Evolutionary conservation across 2,329 filamentous ascomycete species (phyloP), one percentile per base, ranked within the genome.

Genomic region (Scleromitrula shiraiana): DNA sequence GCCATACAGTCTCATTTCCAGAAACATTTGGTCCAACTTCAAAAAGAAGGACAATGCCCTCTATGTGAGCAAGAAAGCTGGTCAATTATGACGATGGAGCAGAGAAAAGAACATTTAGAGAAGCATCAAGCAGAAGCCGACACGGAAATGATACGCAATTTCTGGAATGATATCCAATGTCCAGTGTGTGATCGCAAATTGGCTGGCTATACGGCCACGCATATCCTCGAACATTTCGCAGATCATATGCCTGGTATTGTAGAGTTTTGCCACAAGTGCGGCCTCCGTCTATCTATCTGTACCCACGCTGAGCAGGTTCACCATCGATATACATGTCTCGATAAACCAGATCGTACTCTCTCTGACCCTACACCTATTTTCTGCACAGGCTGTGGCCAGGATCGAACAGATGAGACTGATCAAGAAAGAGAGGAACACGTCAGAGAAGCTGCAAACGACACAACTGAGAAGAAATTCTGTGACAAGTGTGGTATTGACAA

Each of bases 211-310:
- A 30, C 45, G 3, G 24, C 50, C 9, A 43, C 52, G 20, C 29
- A 50, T 14, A 43, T 59, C 7, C 38, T 60, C 8, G 24, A 44
- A 5, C 60, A 62, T 29, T 30, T 60, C 29, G 54, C 53, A 10
- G 44, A 48, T 7, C 60, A 62, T 24, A 40, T 40, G 3, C 55
- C 58, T 15, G 55, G 53, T 7, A 37, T 54, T 1, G 26, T 61
- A 6, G 51, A 53, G 23, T 60, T 40, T 30, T 62, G 60, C 22
- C 55, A 61, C 35, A 51, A 50, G 4, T 59, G 58, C 22, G 53
- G 54, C 3, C 24, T 54, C 24, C 43, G 53, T 9, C 22, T 48
- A 9, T 22, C 30, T 2, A 22, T 32, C 4, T 53, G 46, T 10
- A 49, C 26, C 24, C 32, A 32, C 10, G 36, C n/a, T 1, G 50